phyloP scores from a whole-genome alignment of 495 filamentous ascomycete genomes.

The Sabuloglossum arenarium region DNA sequence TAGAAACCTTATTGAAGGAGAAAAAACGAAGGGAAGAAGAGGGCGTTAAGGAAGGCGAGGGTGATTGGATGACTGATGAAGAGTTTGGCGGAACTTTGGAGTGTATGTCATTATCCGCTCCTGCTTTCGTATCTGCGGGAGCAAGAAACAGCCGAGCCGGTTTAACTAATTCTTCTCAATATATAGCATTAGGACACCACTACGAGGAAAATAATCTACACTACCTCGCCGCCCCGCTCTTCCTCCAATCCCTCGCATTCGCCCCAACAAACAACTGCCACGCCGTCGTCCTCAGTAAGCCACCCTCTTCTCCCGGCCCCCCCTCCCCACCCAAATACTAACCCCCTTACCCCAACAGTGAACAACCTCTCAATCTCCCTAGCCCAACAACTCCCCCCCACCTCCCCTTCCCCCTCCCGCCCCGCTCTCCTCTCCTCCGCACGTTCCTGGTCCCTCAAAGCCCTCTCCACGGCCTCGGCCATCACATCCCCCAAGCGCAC shows the following conservation, averaged over 20 bases:
- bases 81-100: constrained; percentile 55
- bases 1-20: constrained; percentile 62
- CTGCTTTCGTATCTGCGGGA: too few relatives aligned
- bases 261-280: constrained; percentile 36
- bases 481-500: constrained; percentile 37
- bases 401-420: constrained; percentile 19
- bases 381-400: constrained; percentile 30
- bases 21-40: constrained; percentile 39
- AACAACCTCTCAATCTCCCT: constrained; percentile 49
- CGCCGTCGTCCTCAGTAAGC: constrained; percentile 45
- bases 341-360: constrained; percentile 22
- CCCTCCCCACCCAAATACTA: neutral
- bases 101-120: constrained; percentile 20
- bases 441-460: constrained; percentile 51
- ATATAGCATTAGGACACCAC: constrained; percentile 41
- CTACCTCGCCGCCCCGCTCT: constrained; percentile 71
- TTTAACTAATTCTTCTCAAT: neutral
- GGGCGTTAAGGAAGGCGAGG: constrained; percentile 38
- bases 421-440: constrained; percentile 37
- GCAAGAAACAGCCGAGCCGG: too few relatives aligned
- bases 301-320: neutral
- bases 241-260: constrained; percentile 58
- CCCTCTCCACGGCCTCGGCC: constrained; percentile 32
- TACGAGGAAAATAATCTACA: constrained; percentile 48
- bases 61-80: constrained; percentile 51